Conservation (phyloP, 371 early-diverging fungal species). For the Mucor lusitanicus region DNA sequence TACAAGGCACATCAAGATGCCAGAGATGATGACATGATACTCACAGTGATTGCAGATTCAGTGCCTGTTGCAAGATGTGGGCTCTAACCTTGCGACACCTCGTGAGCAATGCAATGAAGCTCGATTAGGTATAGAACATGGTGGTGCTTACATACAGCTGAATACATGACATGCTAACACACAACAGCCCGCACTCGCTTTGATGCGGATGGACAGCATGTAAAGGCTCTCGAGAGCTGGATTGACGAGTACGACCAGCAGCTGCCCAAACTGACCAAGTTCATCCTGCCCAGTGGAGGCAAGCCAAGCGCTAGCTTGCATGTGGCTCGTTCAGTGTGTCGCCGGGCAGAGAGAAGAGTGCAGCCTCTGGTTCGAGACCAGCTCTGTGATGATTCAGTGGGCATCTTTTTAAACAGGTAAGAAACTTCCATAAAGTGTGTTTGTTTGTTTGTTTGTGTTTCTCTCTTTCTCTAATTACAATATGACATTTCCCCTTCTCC, state of each 20-base stretch:
- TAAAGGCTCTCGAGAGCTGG: slow-evolving; percentile 77
- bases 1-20: background rate
- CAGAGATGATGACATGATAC: background rate
- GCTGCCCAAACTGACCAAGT: slow-evolving; percentile 79
- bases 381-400: slow-evolving; percentile 64
- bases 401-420: slow-evolving; percentile 75
- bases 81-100: slow-evolving; percentile 92
- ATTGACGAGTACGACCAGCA: slow-evolving; percentile 79
- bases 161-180: background rate
- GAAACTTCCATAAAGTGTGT: background rate
- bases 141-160: background rate
- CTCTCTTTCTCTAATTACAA: slow-evolving; percentile 1
- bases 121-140: slow-evolving; percentile 48
- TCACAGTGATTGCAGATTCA: slow-evolving; percentile 64
- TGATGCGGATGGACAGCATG: slow-evolving; percentile 66
- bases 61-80: slow-evolving; percentile 87
- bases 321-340: slow-evolving; percentile 79
- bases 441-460: slow-evolving; percentile 7
- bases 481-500: slow-evolving; percentile 14
- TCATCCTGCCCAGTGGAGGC: slow-evolving; percentile 89
- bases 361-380: slow-evolving; percentile 72
- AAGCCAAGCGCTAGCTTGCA: slow-evolving; percentile 67
- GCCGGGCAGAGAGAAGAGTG: slow-evolving; percentile 85
- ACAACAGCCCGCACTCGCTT: slow-evolving; percentile 69
- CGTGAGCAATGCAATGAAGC: slow-evolving; percentile 57